Evolutionary conservation across 805 yeast species (phyloP).

Genomic region (Lachancea lanzarotensis): DNA sequence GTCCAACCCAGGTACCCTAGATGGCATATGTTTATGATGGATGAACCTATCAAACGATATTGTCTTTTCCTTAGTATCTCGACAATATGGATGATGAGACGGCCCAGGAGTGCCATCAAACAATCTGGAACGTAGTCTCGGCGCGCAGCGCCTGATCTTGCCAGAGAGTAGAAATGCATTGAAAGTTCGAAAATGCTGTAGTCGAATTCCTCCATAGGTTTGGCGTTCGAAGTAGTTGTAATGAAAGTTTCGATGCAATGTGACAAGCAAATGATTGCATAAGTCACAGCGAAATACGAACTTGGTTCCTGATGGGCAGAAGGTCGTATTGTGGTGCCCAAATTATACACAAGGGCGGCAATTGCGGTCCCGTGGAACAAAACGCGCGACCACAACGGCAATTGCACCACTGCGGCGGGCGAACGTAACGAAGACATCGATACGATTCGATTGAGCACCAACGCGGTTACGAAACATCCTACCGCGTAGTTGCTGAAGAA

Average conservation of each 20-base stretch:
- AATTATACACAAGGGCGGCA: conserved; percentile 12
- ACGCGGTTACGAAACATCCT: conserved; percentile 51
- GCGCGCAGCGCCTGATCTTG: conserved; percentile 1
- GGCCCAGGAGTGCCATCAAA: conserved; percentile 52
- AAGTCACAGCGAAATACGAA: conserved; percentile 43
- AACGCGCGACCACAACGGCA: conserved; percentile 28
- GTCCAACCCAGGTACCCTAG: conserved; percentile 42
- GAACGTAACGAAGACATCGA: conserved; percentile 51
- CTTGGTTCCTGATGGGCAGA: neutral
- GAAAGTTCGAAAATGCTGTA: conserved; percentile 28
- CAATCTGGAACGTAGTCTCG: conserved; percentile 27
- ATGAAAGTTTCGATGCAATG: conserved; percentile 43
- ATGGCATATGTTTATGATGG: conserved; percentile 50
- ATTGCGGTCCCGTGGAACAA: conserved; percentile 29
- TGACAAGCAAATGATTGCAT: conserved; percentile 60
- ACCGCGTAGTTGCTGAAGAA: conserved; percentile 45
- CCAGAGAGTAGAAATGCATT: conserved; percentile 18
- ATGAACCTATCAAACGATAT: conserved; percentile 58
- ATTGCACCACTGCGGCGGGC: conserved; percentile 19
- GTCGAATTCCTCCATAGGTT: conserved; percentile 24
- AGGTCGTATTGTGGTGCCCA: conserved; percentile 12
- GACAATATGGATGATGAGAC: conserved; percentile 55
- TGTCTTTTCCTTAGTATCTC: conserved; percentile 47
- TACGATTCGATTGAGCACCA: conserved; percentile 50
- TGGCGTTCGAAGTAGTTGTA: conserved; percentile 41